Evolutionary conservation across 371 early-diverging fungal genomes (phyloP).

Genomic region (Mortierella sp.): DNA sequence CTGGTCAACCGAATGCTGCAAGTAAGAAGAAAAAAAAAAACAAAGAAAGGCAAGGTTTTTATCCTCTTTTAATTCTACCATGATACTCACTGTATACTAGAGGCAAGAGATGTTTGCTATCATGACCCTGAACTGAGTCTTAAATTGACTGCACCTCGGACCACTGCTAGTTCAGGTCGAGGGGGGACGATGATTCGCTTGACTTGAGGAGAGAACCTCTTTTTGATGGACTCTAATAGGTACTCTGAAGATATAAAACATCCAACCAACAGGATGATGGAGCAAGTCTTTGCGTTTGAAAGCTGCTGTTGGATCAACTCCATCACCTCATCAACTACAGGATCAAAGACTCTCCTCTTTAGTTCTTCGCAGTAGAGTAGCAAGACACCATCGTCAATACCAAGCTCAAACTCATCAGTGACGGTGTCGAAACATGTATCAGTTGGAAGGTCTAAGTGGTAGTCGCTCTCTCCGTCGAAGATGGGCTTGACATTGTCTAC

Average conservation of each 20-base stretch:
- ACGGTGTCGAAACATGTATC: too few species aligned
- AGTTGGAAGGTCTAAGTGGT: too few species aligned
- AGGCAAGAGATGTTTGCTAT: slow-evolving; percentile 27
- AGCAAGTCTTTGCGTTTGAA: slow-evolving; percentile 24
- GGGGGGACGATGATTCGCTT: slow-evolving; percentile 20
- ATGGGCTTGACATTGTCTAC: slow-evolving; percentile 64
- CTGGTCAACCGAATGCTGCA: background rate
- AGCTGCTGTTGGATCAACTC: slow-evolving; percentile 56
- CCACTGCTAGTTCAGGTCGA: slow-evolving; percentile 31
- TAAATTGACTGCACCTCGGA: slow-evolving; percentile 32
- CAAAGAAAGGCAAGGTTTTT: slow-evolving; percentile 42
- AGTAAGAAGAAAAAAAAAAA: background rate
- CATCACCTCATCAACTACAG: slow-evolving; percentile 59
- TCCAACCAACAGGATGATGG: slow-evolving; percentile 59
- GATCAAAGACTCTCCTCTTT: slow-evolving; percentile 62
- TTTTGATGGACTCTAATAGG: slow-evolving; percentile 46
- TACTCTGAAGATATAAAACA: slow-evolving; percentile 61
- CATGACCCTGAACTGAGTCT: slow-evolving; percentile 21
- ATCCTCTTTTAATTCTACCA: background rate
- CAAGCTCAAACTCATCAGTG: too few species aligned
- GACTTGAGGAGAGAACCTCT: slow-evolving; percentile 35
- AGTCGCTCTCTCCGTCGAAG: slow-evolving; percentile 62
- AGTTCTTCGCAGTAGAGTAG: too few species aligned
- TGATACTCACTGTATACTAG: slow-evolving; percentile 18
- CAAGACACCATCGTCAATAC: too few species aligned